These are phyloP conservation scores for Hypoxylon sp. DNA, from an alignment of 2,329 filamentous ascomycete genomes.

Conservation along the genomic window DNA sequence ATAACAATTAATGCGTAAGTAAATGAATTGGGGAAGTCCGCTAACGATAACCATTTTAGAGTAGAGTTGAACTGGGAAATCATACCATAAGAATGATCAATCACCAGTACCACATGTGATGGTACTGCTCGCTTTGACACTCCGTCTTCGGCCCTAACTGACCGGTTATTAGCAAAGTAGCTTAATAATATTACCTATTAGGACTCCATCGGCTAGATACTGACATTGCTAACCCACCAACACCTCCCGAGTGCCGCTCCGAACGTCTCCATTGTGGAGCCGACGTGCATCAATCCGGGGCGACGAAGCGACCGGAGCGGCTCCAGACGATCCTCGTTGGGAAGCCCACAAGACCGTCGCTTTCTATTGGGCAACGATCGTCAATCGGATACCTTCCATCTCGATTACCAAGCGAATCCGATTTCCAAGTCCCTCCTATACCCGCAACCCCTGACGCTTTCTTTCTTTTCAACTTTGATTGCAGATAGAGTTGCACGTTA, in stretches of 20 bases:
- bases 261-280: conserved; percentile 46
- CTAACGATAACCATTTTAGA: conserved; percentile 13
- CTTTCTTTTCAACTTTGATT: conserved; percentile 5
- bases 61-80: conserved; percentile 7
- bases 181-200: conserved; percentile 40
- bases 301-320: conserved; percentile 42
- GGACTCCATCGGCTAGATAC: conserved; percentile 26
- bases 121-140: conserved; percentile 15
- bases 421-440: not conserved
- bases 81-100: conserved; percentile 30
- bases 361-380: conserved; percentile 27
- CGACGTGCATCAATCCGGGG: conserved; percentile 43
- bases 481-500: conserved; percentile 3
- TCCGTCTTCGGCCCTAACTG: conserved; percentile 48
- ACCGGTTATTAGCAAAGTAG: conserved; percentile 36
- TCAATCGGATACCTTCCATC: conserved; percentile 39
- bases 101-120: conserved; percentile 25
- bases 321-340: conserved; percentile 29
- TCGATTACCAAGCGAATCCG: conserved; percentile 20
- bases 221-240: conserved; percentile 31
- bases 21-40: not conserved
- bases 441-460: not conserved
- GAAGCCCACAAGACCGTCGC: conserved; percentile 7
- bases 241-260: conserved; percentile 45
- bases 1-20: conserved; percentile 21